Percentiles rank a stretch among this genome's conserved stretches.
These are phyloP conservation scores for Neoboletus subvelutipes DNA, from an alignment of 768 basidiomycete species.

Conservation along the genomic window DNA sequence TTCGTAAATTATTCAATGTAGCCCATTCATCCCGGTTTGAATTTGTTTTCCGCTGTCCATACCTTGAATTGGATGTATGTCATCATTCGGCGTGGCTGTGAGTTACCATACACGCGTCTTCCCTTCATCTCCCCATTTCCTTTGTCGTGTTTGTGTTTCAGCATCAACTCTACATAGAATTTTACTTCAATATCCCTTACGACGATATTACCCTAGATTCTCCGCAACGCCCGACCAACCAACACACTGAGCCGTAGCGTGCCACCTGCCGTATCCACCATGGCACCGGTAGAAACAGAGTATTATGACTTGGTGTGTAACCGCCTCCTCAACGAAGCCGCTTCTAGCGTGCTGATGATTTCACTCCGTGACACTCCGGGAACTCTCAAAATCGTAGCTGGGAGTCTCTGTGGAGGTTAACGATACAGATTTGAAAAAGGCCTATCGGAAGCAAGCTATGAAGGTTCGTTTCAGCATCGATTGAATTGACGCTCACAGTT, in stretches of 20 bases:
- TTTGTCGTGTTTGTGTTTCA: constrained; percentile 9
- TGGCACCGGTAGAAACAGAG: constrained; percentile 89
- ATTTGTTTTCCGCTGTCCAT: constrained; percentile 1
- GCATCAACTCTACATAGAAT: background rate
- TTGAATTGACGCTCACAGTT: background rate
- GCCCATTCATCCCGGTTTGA: constrained; percentile 18
- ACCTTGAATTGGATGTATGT: constrained; percentile 16
- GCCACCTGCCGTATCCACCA: constrained; percentile 27
- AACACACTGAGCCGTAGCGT: background rate
- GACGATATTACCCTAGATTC: constrained; percentile 9
- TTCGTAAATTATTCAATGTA: constrained; percentile 34
- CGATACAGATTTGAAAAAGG: constrained; percentile 88
- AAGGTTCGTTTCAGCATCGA: constrained; percentile 51
- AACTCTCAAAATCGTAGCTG: constrained; percentile 44
- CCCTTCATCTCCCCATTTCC: background rate
- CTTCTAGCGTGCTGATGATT: background rate
- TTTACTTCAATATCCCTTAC: background rate
- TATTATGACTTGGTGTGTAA: constrained; percentile 79
- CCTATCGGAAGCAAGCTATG: constrained; percentile 92
- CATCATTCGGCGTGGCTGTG: constrained; percentile 32
- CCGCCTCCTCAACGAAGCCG: background rate
- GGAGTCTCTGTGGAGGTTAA: constrained; percentile 70
- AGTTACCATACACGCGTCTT: background rate
- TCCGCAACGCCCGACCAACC: background rate
- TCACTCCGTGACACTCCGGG: background rate